Conservation (phyloP, 2,329 filamentous ascomycete genomes). For the Thielaviopsis musarum region DNA sequence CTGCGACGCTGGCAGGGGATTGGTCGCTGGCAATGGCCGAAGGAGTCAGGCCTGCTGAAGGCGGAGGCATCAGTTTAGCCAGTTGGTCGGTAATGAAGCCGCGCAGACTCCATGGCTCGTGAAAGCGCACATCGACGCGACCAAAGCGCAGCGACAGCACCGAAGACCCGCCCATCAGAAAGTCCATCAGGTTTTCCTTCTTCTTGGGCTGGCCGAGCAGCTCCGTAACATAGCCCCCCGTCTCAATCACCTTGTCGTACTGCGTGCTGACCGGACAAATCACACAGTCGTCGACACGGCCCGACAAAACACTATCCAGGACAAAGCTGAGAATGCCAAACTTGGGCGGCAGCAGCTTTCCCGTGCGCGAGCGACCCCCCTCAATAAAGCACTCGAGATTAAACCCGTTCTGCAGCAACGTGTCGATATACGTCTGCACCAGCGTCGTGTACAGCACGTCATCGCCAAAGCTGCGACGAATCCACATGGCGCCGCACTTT, state of each 20-base stretch:
- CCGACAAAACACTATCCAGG: constrained; percentile 75
- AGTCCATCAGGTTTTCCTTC: constrained; percentile 82
- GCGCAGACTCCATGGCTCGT: constrained; percentile 85
- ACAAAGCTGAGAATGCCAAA: constrained; percentile 91
- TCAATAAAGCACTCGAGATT: constrained; percentile 98
- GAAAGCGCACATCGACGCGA: constrained; percentile 85
- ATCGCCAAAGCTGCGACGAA: constrained; percentile 79
- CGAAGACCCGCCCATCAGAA: constrained; percentile 69
- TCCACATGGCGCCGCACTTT: constrained; percentile 95
- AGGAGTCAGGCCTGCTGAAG: constrained; percentile 21
- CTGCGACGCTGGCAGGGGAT: constrained; percentile 28
- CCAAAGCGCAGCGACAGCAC: constrained; percentile 79
- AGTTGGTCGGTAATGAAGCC: constrained; percentile 68
- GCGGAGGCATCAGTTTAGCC: constrained; percentile 16
- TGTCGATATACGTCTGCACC: constrained; percentile 95
- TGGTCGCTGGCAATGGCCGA: constrained; percentile 20
- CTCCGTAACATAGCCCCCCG: constrained; percentile 90
- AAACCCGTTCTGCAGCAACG: constrained; percentile 71
- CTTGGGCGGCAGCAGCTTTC: constrained; percentile 84
- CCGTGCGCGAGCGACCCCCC: constrained; percentile 79
- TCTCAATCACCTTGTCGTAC: constrained; percentile 98
- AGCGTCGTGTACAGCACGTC: constrained; percentile 79
- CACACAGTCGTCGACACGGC: constrained; percentile 74
- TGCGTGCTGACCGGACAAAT: constrained; percentile 94
- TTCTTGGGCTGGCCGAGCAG: constrained; percentile 86